Evolutionary conservation across 1,284 basidiomycete species (phyloP), one percentile per base, ranked within the genome.

Genomic region (Moesziomyces sp.): DNA sequence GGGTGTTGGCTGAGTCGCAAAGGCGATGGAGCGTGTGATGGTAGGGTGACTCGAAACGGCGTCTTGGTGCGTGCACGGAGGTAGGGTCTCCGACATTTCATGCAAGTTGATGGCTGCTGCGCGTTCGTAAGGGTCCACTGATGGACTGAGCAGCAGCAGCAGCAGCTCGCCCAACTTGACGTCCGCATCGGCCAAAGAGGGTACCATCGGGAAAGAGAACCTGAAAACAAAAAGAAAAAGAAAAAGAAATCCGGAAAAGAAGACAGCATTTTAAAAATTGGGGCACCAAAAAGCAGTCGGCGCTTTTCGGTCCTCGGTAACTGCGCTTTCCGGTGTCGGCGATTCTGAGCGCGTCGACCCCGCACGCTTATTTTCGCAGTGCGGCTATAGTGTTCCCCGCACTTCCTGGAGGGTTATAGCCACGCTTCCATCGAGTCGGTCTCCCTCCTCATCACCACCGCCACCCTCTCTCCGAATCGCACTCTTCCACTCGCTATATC

Each of bases 241-340:
- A 40, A 14, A 40, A 40, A 16, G 38, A 40, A 21, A 21, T 21
- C 21, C 21, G 21, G 21, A 21, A 21, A 21, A 21, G 21, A 21
- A 21, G 21, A 21, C 21, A 21, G 21, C 21, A 21, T 18, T 18
- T 14, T 0, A 0, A 18, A 40, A 40, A 40, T 40, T n/a, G 38
- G 14, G 38, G 38, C 38, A 8, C 38, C 5, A 40, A 40, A 40
- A 40, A 18, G 16, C 38, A 4, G 11, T 55, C 54, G 54, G 61
- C 42, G 19, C n/a, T 63, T 46, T 57, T 63, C 55, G 61, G 61
- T 46, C 45, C 28, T 52, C 55, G 56, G 62, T 35, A 58, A 57
- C 38, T 5, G 33, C 42, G 35, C 33, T 26, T 54, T 48, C 30
- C 43, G 21, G 40, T 46, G 35, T 18, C 30, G 33, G 33, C 14